phyloP scores from a whole-genome alignment of 2,329 filamentous ascomycete species.

The Pseudogymnoascus sp. region DNA sequence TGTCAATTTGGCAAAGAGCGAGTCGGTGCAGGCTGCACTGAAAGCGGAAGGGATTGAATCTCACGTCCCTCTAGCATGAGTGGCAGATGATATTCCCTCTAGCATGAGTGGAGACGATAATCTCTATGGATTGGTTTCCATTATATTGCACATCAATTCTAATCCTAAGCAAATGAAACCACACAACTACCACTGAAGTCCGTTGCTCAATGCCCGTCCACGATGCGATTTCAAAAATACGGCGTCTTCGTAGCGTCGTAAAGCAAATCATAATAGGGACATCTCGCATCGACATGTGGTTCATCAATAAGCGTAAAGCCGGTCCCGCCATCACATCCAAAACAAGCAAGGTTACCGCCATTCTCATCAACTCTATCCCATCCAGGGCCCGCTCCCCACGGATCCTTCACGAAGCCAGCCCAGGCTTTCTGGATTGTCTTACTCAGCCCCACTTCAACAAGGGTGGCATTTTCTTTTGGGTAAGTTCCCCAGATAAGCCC shows the following conservation, averaged over 20 bases:
- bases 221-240: not conserved
- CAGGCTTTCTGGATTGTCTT: slow-evolving; percentile 22
- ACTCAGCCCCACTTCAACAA: slow-evolving; percentile 17
- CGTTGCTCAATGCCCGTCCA: not conserved
- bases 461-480: slow-evolving; percentile 16
- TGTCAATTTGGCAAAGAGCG: slow-evolving; percentile 12
- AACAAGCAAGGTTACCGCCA: not conserved
- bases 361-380: slow-evolving; percentile 14
- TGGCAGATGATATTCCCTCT: too few relatives aligned
- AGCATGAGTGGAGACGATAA: too few relatives aligned
- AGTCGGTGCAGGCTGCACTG: slow-evolving; percentile 11
- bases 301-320: not conserved
- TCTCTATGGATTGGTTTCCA: too few relatives aligned
- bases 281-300: not conserved
- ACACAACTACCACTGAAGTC: not conserved
- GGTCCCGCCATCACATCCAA: not conserved
- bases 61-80: slow-evolving; percentile 10
- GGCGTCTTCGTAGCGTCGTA: not conserved
- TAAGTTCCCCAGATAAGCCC: slow-evolving; percentile 25
- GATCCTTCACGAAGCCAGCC: slow-evolving; percentile 24
- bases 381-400: slow-evolving; percentile 18
- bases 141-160: too few relatives aligned
- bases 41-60: slow-evolving; percentile 12
- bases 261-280: not conserved
- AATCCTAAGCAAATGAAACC: too few relatives aligned